phyloP scores from a whole-genome alignment of 2,329 filamentous ascomycete genomes.

The Fusarium acutatum region DNA sequence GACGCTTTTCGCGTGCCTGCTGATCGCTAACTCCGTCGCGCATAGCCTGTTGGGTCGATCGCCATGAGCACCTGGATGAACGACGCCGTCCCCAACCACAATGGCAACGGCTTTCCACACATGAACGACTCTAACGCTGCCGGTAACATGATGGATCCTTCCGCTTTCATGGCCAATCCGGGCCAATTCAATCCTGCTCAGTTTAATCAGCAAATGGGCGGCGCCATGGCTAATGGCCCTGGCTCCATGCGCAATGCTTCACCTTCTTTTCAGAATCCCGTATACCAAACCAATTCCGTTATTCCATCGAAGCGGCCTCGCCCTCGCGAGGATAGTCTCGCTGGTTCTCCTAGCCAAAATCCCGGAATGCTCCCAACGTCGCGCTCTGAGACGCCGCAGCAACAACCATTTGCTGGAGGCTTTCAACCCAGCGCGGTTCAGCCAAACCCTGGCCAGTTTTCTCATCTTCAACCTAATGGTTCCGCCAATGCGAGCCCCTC shows the following conservation, averaged over 20 bases:
- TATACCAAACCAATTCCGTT: conserved; percentile 85
- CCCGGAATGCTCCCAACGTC: conserved; percentile 79
- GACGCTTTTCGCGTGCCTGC: conserved; percentile 50
- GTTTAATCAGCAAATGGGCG: conserved; percentile 65
- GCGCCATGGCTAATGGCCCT: conserved; percentile 78
- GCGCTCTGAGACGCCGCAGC: conserved; percentile 91
- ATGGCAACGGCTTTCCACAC: conserved; percentile 74
- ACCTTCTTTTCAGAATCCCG: conserved; percentile 77
- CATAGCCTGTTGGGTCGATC: conserved; percentile 56
- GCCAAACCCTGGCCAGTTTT: conserved; percentile 74
- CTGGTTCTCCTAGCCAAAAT: conserved; percentile 81
- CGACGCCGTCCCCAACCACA: conserved; percentile 74
- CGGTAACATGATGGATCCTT: conserved; percentile 71
- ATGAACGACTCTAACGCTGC: conserved; percentile 68
- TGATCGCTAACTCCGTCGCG: conserved; percentile 56
- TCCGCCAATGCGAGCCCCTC: conserved; percentile 90
- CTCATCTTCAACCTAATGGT: conserved; percentile 82
- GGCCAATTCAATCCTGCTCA: conserved; percentile 69
- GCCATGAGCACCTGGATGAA: conserved; percentile 80
- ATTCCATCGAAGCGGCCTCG: conserved; percentile 90
- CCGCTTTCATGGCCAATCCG: conserved; percentile 68
- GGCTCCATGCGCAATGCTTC: conserved; percentile 85
- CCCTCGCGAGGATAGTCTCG: conserved; percentile 83
- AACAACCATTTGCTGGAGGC: conserved; percentile 74
- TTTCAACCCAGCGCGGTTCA: conserved; percentile 73